These are phyloP conservation scores for Globisporangium camurandrum DNA, from an alignment of 352 stramenopile genomes.

Conservation along the genomic window DNA sequence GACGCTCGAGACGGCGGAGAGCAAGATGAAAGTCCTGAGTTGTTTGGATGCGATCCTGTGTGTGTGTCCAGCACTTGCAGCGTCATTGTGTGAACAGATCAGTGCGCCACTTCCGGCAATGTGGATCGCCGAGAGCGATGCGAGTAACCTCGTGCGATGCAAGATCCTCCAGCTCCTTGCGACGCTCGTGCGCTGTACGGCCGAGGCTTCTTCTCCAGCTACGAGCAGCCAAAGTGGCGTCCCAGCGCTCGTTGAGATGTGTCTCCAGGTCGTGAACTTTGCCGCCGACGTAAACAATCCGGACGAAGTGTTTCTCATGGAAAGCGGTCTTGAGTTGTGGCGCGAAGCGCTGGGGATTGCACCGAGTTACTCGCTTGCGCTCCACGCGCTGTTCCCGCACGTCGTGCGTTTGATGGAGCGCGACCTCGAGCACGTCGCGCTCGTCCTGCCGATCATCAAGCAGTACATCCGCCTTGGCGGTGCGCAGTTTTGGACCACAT, in stretches of 20 bases:
- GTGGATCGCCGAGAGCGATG: slow-evolving; percentile 62
- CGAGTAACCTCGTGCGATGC: slow-evolving; percentile 70
- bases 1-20: slow-evolving; percentile 52
- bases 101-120: slow-evolving; percentile 59
- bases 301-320: slow-evolving; percentile 82
- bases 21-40: slow-evolving; percentile 69
- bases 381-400: slow-evolving; percentile 64
- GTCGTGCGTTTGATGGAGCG: slow-evolving; percentile 57
- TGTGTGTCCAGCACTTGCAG: slow-evolving; percentile 41
- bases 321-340: slow-evolving; percentile 74
- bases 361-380: slow-evolving; percentile 48
- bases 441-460: slow-evolving; percentile 47
- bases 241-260: slow-evolving; percentile 53
- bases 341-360: slow-evolving; percentile 40
- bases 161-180: slow-evolving; percentile 77
- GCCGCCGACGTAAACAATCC: slow-evolving; percentile 73
- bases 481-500: slow-evolving; percentile 57
- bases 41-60: slow-evolving; percentile 71
- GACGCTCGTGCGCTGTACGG: slow-evolving; percentile 49
- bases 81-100: slow-evolving; percentile 52
- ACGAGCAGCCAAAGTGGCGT: slow-evolving; percentile 11
- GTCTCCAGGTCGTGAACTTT: slow-evolving; percentile 57
- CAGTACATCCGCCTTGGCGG: slow-evolving; percentile 56
- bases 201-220: too few species aligned
- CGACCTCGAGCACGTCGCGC: slow-evolving; percentile 71